Conservation (phyloP, 768 basidiomycete species). For the Collybia mongolica region DNA sequence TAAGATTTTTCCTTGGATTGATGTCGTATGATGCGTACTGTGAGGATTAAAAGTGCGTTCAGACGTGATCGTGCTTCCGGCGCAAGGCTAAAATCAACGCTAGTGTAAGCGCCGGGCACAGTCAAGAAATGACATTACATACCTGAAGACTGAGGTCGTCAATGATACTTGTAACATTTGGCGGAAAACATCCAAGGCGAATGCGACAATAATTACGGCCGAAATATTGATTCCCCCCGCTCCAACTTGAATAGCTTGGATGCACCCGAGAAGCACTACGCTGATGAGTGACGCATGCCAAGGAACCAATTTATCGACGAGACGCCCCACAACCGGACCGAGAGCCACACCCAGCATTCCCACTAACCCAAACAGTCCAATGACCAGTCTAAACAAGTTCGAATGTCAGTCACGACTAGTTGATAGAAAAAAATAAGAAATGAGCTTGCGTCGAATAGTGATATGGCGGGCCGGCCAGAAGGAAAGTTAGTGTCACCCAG, state of each 20-base stretch:
- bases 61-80: constrained; percentile 58
- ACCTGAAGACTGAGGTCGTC: constrained; percentile 58
- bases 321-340: constrained; percentile 65
- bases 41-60: constrained; percentile 72
- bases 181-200: constrained; percentile 71
- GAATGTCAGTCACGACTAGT: neutral
- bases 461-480: constrained; percentile 74
- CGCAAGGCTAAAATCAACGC: constrained; percentile 28
- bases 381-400: constrained; percentile 35
- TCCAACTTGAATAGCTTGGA: constrained; percentile 61
- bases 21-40: constrained; percentile 34
- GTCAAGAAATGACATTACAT: constrained; percentile 5
- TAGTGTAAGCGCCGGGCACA: neutral
- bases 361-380: constrained; percentile 73
- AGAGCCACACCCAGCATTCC: constrained; percentile 67
- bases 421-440: constrained; percentile 6
- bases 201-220: constrained; percentile 64
- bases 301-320: constrained; percentile 66
- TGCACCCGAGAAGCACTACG: constrained; percentile 41
- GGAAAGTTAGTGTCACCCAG: constrained; percentile 77
- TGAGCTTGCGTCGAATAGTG: constrained; percentile 70
- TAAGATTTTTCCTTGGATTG: neutral
- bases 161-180: constrained; percentile 71
- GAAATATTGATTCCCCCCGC: constrained; percentile 68
- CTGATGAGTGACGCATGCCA: constrained; percentile 73